Percentiles rank a stretch among this genome's conserved stretches.
These are phyloP conservation scores for Rhodotorula sp. DNA, from an alignment of 1,284 basidiomycete species.

Conservation along the genomic window DNA sequence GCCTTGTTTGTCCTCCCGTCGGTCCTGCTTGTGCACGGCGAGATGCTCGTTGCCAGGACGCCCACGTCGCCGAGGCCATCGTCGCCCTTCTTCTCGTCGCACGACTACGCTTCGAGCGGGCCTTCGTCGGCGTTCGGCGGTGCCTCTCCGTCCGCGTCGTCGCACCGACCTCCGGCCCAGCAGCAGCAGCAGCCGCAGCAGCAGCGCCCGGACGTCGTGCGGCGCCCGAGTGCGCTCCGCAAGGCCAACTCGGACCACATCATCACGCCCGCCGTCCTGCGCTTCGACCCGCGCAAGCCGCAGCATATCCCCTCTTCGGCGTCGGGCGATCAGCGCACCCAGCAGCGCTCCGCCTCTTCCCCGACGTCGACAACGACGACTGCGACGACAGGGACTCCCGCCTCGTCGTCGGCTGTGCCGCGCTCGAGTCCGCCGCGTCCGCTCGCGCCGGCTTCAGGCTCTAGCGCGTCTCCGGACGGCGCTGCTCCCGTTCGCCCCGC, in stretches of 20 bases:
- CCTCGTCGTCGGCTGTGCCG: too few relatives aligned
- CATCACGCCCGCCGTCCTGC: slow-evolving; percentile 14
- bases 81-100: background rate
- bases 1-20: background rate
- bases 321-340: background rate
- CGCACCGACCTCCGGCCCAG: too few relatives aligned
- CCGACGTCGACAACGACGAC: too few relatives aligned
- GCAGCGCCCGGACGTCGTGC: background rate
- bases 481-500: slow-evolving; percentile 1
- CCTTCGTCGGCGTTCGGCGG: too few relatives aligned
- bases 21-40: too few relatives aligned
- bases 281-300: slow-evolving; percentile 8
- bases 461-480: background rate
- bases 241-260: slow-evolving; percentile 16
- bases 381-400: too few relatives aligned
- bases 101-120: background rate
- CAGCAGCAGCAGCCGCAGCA: too few relatives aligned
- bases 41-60: slow-evolving; percentile 12
- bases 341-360: too few relatives aligned
- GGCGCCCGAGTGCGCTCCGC: slow-evolving; percentile 21
- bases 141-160: background rate
- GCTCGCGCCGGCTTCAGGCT: background rate
- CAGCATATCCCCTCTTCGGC: slow-evolving; percentile 13
- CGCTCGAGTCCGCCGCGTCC: too few relatives aligned
- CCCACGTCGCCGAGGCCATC: slow-evolving; percentile 2